These are phyloP conservation scores for Onygenales sp. DNA, from an alignment of 2,329 filamentous ascomycete species.

Conservation along the genomic window DNA sequence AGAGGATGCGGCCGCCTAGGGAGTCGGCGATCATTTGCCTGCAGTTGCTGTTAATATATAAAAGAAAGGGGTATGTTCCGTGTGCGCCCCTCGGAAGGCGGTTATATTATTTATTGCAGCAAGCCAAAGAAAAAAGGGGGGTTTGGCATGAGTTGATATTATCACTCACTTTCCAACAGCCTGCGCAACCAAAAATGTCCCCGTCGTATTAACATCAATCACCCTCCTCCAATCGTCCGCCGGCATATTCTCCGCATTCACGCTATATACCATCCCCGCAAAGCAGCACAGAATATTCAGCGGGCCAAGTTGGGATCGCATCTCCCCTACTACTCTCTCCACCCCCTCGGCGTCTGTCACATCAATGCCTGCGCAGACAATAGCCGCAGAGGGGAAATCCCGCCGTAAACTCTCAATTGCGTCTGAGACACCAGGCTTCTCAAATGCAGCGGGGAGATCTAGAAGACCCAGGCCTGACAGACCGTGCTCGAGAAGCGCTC, in stretches of 20 bases:
- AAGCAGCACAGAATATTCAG: slow-evolving; percentile 54
- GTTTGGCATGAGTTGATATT: not conserved
- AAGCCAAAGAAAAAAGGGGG: no score
- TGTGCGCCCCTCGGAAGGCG: not conserved
- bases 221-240: slow-evolving; percentile 52
- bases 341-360: slow-evolving; percentile 44
- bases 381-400: slow-evolving; percentile 46
- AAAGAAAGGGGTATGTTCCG: slow-evolving; percentile 7
- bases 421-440: slow-evolving; percentile 23
- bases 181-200: slow-evolving; percentile 60
- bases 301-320: slow-evolving; percentile 33
- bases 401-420: slow-evolving; percentile 38
- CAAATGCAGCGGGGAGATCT: slow-evolving; percentile 43
- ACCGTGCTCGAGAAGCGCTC: slow-evolving; percentile 61
- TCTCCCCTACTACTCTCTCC: slow-evolving; percentile 11
- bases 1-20: slow-evolving; percentile 52
- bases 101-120: no score
- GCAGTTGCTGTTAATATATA: not conserved
- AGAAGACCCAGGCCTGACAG: slow-evolving; percentile 50
- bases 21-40: slow-evolving; percentile 44
- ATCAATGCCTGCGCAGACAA: slow-evolving; percentile 47
- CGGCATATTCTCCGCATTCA: slow-evolving; percentile 51
- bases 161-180: slow-evolving; percentile 42
- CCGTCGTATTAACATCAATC: slow-evolving; percentile 63
- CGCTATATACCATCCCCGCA: slow-evolving; percentile 58